A percentile compares a stretch with the other conserved stretches of the same genome.
These are phyloP conservation scores for Epichloe scottii DNA, from an alignment of 2,329 filamentous ascomycete species.

Conservation along the genomic window DNA sequence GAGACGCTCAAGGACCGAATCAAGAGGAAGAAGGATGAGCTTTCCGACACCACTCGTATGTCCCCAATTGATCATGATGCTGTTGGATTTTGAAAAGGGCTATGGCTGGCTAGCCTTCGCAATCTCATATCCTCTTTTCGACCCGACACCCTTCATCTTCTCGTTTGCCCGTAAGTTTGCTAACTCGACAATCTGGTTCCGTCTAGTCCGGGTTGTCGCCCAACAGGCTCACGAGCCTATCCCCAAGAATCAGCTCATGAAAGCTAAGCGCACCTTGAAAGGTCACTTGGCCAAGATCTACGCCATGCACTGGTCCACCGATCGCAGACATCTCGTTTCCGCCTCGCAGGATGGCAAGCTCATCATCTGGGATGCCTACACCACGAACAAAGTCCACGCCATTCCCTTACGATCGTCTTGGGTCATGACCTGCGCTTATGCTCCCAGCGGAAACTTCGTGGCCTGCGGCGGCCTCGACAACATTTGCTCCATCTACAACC, in stretches of 20 bases:
- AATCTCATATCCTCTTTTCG: neutral
- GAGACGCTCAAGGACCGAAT: slow-evolving; percentile 96
- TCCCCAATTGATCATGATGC: slow-evolving; percentile 15
- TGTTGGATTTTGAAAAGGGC: neutral
- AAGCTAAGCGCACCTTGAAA: slow-evolving; percentile 91
- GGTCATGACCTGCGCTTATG: slow-evolving; percentile 99
- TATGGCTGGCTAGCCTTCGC: neutral
- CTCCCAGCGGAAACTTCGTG: slow-evolving; percentile 94
- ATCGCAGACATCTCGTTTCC: slow-evolving; percentile 90
- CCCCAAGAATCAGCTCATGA: slow-evolving; percentile 87
- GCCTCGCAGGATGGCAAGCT: slow-evolving; percentile 98
- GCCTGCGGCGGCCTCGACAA: slow-evolving; percentile 98
- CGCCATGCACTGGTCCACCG: slow-evolving; percentile 99
- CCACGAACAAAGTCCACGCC: slow-evolving; percentile 98
- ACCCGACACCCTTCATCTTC: neutral
- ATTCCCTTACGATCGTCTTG: slow-evolving; percentile 95
- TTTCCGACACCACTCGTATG: slow-evolving; percentile 95
- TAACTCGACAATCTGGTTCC: slow-evolving; percentile 10
- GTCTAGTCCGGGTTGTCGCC: slow-evolving; percentile 77
- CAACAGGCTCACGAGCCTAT: slow-evolving; percentile 85
- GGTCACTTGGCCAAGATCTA: slow-evolving; percentile 99
- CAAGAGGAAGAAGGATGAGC: slow-evolving; percentile 99
- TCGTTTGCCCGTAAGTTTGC: slow-evolving; percentile 5
- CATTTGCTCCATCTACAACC: slow-evolving; percentile 99
- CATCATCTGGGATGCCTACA: slow-evolving; percentile 99